Evolutionary conservation across 31 red algal genomes (phyloP).

Genomic region (Porphyra umbilicalis): DNA sequence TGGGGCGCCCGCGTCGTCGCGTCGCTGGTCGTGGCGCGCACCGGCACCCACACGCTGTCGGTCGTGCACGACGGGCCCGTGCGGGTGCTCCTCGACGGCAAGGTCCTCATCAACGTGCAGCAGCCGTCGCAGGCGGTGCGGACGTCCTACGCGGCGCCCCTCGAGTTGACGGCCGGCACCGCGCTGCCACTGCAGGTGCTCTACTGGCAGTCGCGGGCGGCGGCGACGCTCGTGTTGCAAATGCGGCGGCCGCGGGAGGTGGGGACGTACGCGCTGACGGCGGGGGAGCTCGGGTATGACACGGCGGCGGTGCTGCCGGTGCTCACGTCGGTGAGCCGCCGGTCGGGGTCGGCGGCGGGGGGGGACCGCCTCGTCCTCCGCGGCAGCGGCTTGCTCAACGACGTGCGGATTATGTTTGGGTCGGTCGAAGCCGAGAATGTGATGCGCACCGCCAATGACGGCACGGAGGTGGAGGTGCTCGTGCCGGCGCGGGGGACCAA

Average conservation of each 20-base stretch:
- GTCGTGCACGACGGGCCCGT: background rate
- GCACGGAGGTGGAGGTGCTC: slow-evolving; percentile 16
- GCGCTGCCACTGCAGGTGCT: background rate
- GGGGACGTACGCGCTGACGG: background rate
- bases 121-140: background rate
- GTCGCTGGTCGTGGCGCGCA: background rate
- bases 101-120: background rate
- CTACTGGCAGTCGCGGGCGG: background rate
- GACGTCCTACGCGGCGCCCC: background rate
- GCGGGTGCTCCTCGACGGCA: background rate
- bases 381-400: slow-evolving; percentile 37
- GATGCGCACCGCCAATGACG: background rate
- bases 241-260: background rate
- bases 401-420: slow-evolving; percentile 28
- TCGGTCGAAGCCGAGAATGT: slow-evolving; percentile 6
- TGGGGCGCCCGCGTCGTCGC: background rate
- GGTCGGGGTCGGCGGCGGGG: slow-evolving; percentile 9
- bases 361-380: slow-evolving; percentile 17
- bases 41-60: background rate
- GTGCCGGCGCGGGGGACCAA: slow-evolving; percentile 8
- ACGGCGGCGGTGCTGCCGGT: slow-evolving; percentile 39
- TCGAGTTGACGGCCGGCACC: background rate
- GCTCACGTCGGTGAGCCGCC: slow-evolving; percentile 17
- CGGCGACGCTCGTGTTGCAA: background rate
- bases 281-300: slow-evolving; percentile 27